Base-by-base conservation (phyloP, 805 yeast species). In the Starmerella vitae region DNA sequence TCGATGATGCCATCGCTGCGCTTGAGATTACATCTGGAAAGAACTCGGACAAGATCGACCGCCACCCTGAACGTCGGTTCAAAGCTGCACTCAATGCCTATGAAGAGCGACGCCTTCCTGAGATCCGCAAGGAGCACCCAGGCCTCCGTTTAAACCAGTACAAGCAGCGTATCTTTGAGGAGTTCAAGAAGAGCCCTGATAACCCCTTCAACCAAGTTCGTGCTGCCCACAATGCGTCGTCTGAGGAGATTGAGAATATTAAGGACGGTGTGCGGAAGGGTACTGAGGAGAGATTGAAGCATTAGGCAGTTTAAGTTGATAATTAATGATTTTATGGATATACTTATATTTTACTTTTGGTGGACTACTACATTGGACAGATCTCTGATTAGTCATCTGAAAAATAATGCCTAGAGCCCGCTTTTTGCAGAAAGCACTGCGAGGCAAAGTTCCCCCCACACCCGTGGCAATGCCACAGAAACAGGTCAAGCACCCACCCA, bases 11-110 rank as follows among this genome's bases (percentile, higher is more conserved):
- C 2, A 63, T 82, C 45, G 83, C 80, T 38, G 93, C 93, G 3
- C 66, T 82, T 53, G 68, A 81, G 4, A 65, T 82, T 58, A 70
- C 85, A 10, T 70, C 64, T 33, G 76, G 77, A 24, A 59, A 63
- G 30, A 62, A 61, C 44, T 8, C 45, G 14, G 54, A 47, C 30
- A 54, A 51, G 44, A 65, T 82, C 37, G 94, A 82, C 44, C 74
- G 84, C 58, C 94, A 82, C 51, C 93, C 94, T 8, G 94, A 82
- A 64, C 72, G 93, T 61, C 71, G 94, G 55, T 79, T 77, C 60
- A 82, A 81, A 63, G 83, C 88, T 20, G 93, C 93, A 0, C 65
- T 66, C 41, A 67, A 72, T 10, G 83, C 81, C 1, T 82, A 62
- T 53, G 83, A 81, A 51, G 88, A 76, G 45, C 63, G 66, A 40